Percentiles rank a stretch among this genome's conserved stretches.
Conservation (phyloP, 2,329 filamentous ascomycete genomes). For the Colletotrichum sp. region DNA sequence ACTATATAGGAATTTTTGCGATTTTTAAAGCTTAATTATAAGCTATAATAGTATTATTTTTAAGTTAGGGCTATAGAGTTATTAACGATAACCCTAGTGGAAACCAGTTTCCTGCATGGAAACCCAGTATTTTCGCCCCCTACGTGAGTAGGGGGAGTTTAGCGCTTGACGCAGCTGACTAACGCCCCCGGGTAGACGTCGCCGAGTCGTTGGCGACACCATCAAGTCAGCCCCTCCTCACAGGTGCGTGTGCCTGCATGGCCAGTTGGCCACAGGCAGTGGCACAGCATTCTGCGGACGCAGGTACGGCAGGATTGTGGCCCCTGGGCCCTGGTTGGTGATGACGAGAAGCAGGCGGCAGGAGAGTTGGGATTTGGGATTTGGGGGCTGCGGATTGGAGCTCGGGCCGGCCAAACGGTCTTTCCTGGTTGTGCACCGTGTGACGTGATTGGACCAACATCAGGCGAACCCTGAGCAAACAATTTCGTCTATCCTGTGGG, state of each 20-base stretch:
- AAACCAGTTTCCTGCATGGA: too few relatives aligned
- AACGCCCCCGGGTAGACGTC: too few relatives aligned
- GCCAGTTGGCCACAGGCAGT: background rate
- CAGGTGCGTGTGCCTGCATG: background rate
- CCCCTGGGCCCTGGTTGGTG: background rate
- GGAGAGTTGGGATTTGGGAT: background rate
- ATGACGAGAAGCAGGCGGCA: background rate
- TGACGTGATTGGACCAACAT: slow-evolving; percentile 2
- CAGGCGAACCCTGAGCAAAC: slow-evolving; percentile 11
- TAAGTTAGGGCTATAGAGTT: too few relatives aligned
- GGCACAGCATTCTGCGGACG: background rate
- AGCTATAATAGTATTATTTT: too few relatives aligned
- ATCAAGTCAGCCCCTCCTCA: background rate
- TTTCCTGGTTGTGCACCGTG: background rate
- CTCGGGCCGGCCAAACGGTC: background rate
- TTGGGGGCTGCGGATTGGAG: slow-evolving; percentile 11
- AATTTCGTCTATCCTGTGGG: slow-evolving; percentile 17
- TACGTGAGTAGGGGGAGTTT: too few relatives aligned
- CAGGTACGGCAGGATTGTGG: background rate
- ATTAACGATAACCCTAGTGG: too few relatives aligned
- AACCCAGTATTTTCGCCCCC: too few relatives aligned
- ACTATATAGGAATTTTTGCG: too few relatives aligned
- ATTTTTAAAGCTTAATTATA: too few relatives aligned
- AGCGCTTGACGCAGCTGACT: too few relatives aligned
- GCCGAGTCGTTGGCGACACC: background rate